Evolutionary conservation across 306 rosid genomes (phyloP).

Genomic region (Quercus mongolica): DNA sequence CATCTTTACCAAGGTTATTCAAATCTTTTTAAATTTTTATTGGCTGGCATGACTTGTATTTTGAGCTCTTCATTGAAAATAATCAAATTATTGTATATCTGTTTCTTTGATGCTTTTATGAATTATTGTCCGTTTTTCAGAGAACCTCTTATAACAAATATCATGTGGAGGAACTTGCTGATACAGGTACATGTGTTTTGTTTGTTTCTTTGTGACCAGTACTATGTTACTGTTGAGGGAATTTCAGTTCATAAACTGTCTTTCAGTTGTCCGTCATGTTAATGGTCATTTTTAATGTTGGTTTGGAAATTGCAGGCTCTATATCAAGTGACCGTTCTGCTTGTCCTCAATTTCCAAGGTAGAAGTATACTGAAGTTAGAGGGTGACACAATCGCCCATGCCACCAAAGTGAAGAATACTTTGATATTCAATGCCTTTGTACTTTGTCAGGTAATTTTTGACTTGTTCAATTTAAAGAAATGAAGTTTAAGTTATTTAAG

Average conservation of each 20-base stretch:
- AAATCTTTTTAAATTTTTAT: background rate
- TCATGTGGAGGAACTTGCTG: constrained; percentile 94
- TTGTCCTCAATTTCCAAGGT: constrained; percentile 70
- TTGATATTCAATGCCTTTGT: constrained; percentile 93
- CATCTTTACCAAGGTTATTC: background rate
- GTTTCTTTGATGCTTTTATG: constrained; percentile 15
- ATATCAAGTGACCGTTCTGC: constrained; percentile 79
- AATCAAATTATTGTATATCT: background rate
- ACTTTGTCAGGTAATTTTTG: constrained; percentile 78
- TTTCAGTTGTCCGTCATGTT: background rate
- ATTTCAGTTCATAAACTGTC: background rate
- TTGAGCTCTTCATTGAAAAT: background rate
- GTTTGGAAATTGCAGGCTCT: constrained; percentile 53
- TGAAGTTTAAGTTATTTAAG: background rate
- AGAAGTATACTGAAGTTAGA: constrained; percentile 44
- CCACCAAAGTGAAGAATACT: constrained; percentile 70
- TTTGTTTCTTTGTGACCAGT: constrained; percentile 3
- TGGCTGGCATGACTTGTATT: background rate
- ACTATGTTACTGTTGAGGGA: background rate
- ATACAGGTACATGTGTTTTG: constrained; percentile 58
- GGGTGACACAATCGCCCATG: constrained; percentile 18
- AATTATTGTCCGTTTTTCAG: constrained; percentile 41
- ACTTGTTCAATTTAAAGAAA: background rate
- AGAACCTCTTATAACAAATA: constrained; percentile 85
- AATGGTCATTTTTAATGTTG: background rate